phyloP scores from a whole-genome alignment of 352 stramenopile species.

The Globisporangium alternatum region DNA sequence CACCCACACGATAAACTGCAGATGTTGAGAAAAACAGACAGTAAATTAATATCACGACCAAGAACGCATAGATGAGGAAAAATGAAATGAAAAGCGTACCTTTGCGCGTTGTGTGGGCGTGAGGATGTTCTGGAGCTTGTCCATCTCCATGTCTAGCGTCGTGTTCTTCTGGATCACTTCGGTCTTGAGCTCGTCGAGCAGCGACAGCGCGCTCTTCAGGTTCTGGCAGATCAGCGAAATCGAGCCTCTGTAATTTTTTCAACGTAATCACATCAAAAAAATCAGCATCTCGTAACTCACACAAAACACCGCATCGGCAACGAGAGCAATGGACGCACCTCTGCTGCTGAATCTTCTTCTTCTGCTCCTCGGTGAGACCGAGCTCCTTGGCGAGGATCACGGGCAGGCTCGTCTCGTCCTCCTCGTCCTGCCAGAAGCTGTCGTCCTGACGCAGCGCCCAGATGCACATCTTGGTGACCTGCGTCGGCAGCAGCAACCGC shows the following conservation, averaged over 20 bases:
- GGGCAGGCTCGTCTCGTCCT: conserved; percentile 88
- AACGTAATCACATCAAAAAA: conserved; percentile 7
- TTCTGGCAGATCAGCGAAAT: conserved; percentile 87
- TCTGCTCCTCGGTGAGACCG: conserved; percentile 90
- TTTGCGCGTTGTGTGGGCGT: conserved; percentile 92
- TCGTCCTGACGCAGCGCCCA: conserved; percentile 89
- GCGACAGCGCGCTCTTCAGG: conserved; percentile 79
- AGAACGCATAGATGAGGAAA: too few species aligned
- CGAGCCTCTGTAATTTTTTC: conserved; percentile 25
- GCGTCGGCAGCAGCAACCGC: conserved; percentile 91
- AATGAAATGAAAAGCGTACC: conserved; percentile 25
- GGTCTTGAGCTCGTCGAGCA: conserved; percentile 88
- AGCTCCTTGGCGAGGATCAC: conserved; percentile 89
- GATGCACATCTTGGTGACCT: conserved; percentile 94
- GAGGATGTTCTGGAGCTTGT: conserved; percentile 92
- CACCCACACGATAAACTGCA: conserved; percentile 94
- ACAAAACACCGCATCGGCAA: background rate
- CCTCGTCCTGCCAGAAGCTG: conserved; percentile 86
- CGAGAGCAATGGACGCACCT: conserved; percentile 35
- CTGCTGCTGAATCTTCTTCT: conserved; percentile 92
- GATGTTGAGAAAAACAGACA: conserved; percentile 8
- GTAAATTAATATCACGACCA: background rate
- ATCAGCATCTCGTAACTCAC: background rate
- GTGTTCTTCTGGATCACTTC: conserved; percentile 90
- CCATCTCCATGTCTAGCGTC: conserved; percentile 92